Evolutionary conservation across 805 yeast genomes (phyloP).

Genomic region (Starmerella potacharoeniae): DNA sequence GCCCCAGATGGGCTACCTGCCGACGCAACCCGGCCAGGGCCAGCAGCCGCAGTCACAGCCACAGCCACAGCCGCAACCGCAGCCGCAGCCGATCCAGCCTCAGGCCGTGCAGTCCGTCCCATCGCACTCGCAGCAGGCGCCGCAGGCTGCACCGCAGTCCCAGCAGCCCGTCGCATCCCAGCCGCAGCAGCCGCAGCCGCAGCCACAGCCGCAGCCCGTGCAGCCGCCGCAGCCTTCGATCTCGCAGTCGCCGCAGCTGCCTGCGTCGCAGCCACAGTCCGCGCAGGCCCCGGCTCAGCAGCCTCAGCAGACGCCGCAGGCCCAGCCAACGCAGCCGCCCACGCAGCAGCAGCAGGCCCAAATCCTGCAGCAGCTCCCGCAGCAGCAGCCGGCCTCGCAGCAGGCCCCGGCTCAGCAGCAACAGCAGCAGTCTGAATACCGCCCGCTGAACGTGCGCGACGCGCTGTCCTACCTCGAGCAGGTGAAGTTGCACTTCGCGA

Average conservation of each 20-base stretch:
- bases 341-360: slow-evolving; percentile 8
- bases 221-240: slow-evolving; percentile 10
- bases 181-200: slow-evolving; percentile 5
- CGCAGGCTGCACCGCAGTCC: slow-evolving; percentile 5
- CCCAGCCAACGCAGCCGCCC: slow-evolving; percentile 11
- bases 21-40: too few relatives aligned
- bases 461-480: slow-evolving; percentile 92
- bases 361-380: slow-evolving; percentile 9
- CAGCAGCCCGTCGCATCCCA: not conserved
- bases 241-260: slow-evolving; percentile 11
- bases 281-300: slow-evolving; percentile 9
- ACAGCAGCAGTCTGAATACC: slow-evolving; percentile 21
- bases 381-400: slow-evolving; percentile 1
- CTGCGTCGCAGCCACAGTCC: slow-evolving; percentile 2
- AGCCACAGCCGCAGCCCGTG: slow-evolving; percentile 11
- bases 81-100: not conserved
- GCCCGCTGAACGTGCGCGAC: slow-evolving; percentile 86
- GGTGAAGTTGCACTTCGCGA: slow-evolving; percentile 82
- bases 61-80: not conserved
- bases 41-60: not conserved
- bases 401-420: slow-evolving; percentile 8
- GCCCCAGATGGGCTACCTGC: not conserved
- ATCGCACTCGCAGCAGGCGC: slow-evolving; percentile 16
- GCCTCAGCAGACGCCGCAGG: slow-evolving; percentile 4
- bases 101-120: slow-evolving; percentile 7